Evolutionary conservation across 345 rosid genomes (phyloP).

Genomic region (Lenwebbia sp.): DNA sequence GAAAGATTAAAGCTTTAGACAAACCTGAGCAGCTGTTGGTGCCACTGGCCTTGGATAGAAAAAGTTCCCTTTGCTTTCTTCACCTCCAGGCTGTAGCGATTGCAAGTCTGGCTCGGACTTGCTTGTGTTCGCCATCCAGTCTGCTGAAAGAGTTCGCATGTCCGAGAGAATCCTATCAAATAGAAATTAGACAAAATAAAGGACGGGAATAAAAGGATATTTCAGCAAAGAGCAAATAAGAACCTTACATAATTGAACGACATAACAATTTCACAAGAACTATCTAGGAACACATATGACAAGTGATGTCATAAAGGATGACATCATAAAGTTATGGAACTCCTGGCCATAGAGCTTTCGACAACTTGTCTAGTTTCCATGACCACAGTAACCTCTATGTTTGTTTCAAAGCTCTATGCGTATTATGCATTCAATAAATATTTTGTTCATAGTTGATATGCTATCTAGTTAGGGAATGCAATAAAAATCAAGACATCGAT

Average conservation of each 20-base stretch:
- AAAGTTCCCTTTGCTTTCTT: constrained; percentile 65
- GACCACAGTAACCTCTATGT: not conserved
- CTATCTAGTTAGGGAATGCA: not conserved
- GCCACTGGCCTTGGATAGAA: constrained; percentile 97
- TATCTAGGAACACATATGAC: not conserved
- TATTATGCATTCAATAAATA: not conserved
- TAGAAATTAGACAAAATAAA: constrained; percentile 1
- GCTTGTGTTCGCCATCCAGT: constrained; percentile 98
- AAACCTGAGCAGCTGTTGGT: constrained; percentile 95
- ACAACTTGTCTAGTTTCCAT: not conserved
- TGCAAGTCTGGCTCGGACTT: constrained; percentile 74
- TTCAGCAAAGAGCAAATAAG: not conserved
- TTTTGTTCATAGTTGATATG: not conserved
- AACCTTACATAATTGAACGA: not conserved
- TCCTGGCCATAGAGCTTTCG: not conserved
- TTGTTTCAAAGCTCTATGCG: not conserved
- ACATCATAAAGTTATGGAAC: not conserved
- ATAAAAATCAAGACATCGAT: not conserved
- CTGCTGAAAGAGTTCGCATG: constrained; percentile 99
- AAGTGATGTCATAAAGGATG: not conserved
- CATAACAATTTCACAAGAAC: not conserved
- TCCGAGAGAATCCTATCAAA: constrained; percentile 93
- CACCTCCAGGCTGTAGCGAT: constrained; percentile 61
- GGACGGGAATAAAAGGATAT: not conserved
- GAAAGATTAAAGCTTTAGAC: not conserved